phyloP scores from a whole-genome alignment of 441 rosid species.

The Adansonia gregorii region DNA sequence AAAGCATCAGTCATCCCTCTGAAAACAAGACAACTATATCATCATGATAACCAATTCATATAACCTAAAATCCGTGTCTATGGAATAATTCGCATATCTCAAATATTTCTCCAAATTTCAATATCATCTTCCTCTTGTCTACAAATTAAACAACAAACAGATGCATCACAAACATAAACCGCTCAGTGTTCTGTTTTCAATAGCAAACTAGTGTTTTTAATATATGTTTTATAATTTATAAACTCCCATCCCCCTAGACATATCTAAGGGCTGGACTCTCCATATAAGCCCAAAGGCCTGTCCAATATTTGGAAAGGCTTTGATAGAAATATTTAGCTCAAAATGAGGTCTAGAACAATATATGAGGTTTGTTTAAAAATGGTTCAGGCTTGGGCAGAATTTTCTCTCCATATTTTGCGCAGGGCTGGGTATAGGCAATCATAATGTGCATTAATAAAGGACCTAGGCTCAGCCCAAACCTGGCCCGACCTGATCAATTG shows the following conservation, averaged over 20 bases:
- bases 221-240: background rate
- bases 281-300: background rate
- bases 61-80: background rate
- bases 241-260: background rate
- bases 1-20: conserved; percentile 40
- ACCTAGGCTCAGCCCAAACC: background rate
- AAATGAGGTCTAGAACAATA: background rate
- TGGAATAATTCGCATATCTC: background rate
- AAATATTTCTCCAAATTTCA: background rate
- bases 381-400: background rate
- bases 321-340: background rate
- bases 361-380: too few relatives aligned
- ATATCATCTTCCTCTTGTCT: background rate
- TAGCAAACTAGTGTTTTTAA: background rate
- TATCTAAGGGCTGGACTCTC: background rate
- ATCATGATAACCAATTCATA: background rate
- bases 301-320: background rate
- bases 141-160: background rate
- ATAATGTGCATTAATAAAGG: too few relatives aligned
- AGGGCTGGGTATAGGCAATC: too few relatives aligned
- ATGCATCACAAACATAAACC: background rate
- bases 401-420: too few relatives aligned
- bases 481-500: background rate
- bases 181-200: background rate
- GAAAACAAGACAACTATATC: conserved; percentile 15